A percentile compares a stretch with the other conserved stretches of the same genome.
These are phyloP conservation scores for Pyricularia sp. DNA, from an alignment of 2,329 filamentous ascomycete species.

Conservation along the genomic window DNA sequence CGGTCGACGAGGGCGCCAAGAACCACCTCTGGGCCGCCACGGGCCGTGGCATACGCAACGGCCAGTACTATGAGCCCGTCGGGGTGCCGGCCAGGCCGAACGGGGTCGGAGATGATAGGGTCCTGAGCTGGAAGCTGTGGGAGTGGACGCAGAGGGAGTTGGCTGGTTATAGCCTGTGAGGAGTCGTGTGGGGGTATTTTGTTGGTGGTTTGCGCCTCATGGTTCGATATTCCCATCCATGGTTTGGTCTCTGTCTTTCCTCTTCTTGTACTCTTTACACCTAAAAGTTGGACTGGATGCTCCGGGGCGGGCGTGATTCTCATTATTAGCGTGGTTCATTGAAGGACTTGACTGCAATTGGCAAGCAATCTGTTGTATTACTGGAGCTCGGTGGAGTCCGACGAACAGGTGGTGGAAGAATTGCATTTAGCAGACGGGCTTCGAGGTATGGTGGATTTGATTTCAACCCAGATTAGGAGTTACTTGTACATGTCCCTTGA, in stretches of 20 bases:
- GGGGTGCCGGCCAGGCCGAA: conserved; percentile 13
- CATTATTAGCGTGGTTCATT: no score
- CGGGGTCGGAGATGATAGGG: conserved; percentile 14
- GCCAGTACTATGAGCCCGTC: conserved; percentile 21
- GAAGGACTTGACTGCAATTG: no score
- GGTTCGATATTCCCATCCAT: neutral
- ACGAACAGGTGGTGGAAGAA: no score
- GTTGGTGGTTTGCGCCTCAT: no score
- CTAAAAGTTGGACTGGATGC: no score
- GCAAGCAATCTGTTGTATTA: no score
- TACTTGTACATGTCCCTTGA: no score
- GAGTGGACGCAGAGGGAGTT: conserved; percentile 21
- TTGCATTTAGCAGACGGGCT: no score
- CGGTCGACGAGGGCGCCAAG: conserved; percentile 18
- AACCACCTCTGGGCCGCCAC: conserved; percentile 31
- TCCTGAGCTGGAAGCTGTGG: conserved; percentile 23
- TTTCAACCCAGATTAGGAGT: no score
- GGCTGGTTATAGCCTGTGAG: conserved; percentile 1
- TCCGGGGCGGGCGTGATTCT: no score
- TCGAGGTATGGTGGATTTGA: no score
- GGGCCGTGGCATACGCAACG: conserved; percentile 17
- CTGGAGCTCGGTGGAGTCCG: no score
- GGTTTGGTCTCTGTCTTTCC: neutral
- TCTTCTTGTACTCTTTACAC: neutral
- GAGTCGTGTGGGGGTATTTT: neutral